Evolutionary conservation across 352 stramenopile genomes (phyloP), one percentile per base, ranked within the genome.

Genomic region (Phytophthora agathidicida): DNA sequence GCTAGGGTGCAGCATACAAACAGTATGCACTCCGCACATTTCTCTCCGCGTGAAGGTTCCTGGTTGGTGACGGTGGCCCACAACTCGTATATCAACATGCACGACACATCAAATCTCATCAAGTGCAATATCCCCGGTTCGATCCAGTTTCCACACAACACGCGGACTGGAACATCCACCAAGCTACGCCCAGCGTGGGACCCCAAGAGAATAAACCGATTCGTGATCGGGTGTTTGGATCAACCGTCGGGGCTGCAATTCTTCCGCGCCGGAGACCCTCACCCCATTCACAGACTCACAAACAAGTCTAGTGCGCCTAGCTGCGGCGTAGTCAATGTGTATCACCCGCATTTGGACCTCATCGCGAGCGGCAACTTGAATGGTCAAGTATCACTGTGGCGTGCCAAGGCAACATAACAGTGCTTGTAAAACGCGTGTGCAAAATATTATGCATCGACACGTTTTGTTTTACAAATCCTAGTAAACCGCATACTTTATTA

Each of bases 11-110:
- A 57, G 4, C 76, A 90, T 35, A 30, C 26, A 11, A 69, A 68
- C n/a, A 84, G 46, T 32, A 69, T 93, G 37, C 87, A 89, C 55
- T 90, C 77, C 33, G 87, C 83, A 2, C 83, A 91, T 48, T 91
- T 94, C 41, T 90, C 83, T 22, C 86, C 86, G 0, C 20, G 23
- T 20, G 65, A 62, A 13, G 85, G 85, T 6, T 44, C 61, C 0
- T 75, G 79, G 47, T 45, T 94, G 20, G 71, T 93, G 32, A 88
- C 85, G 0, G 81, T 93, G 20, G 66, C 66, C 0, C 73, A 86
- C 22, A 78, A 88, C 47, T 68, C 91, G 45, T 86, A 77, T 32
- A 64, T 91, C 22, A 66, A 89, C 49, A 31, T 90, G 22, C 89
- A 83, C 55, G 53, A 79, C 30, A 83, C 78, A 11, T 48, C 47